phyloP scores from a whole-genome alignment of 306 rosid species.

The Cyamopsis tetragonoloba region DNA sequence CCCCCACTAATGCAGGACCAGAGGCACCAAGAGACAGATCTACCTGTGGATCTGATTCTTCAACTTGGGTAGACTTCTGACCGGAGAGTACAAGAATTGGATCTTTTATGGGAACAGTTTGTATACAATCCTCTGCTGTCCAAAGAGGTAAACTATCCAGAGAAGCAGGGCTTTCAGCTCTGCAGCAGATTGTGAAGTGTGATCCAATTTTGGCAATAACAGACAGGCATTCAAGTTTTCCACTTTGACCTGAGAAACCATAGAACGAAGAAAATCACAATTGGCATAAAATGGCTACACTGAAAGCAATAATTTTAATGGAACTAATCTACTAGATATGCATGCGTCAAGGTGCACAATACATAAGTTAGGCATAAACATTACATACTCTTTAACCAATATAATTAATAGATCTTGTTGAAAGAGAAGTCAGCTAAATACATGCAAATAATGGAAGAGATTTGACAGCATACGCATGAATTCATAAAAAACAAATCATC shows the following conservation, averaged over 20 bases:
- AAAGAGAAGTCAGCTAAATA: background rate
- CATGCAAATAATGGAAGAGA: slow-evolving; percentile 15
- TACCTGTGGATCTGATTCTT: slow-evolving; percentile 80
- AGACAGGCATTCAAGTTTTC: slow-evolving; percentile 87
- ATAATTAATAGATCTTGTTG: background rate
- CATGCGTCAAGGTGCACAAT: background rate
- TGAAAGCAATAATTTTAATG: slow-evolving; percentile 12
- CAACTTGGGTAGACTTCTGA: slow-evolving; percentile 81
- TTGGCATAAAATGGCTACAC: background rate
- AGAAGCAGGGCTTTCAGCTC: slow-evolving; percentile 95
- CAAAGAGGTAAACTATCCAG: slow-evolving; percentile 81
- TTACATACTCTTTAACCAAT: slow-evolving; percentile 3
- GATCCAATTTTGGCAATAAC: slow-evolving; percentile 80
- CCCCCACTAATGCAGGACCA: slow-evolving; percentile 88
- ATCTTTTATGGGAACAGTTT: slow-evolving; percentile 75
- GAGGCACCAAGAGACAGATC: slow-evolving; percentile 73
- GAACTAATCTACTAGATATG: slow-evolving; percentile 19
- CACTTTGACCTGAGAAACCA: slow-evolving; percentile 71
- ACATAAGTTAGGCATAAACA: background rate
- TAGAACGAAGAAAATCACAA: slow-evolving; percentile 21
- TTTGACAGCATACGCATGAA: background rate
- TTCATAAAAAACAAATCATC: background rate
- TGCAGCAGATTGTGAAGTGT: slow-evolving; percentile 82
- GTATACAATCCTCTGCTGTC: slow-evolving; percentile 66
- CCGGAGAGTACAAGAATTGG: slow-evolving; percentile 79